Evolutionary conservation across 306 rosid genomes (phyloP).

Genomic region (Quercus bicolor): DNA sequence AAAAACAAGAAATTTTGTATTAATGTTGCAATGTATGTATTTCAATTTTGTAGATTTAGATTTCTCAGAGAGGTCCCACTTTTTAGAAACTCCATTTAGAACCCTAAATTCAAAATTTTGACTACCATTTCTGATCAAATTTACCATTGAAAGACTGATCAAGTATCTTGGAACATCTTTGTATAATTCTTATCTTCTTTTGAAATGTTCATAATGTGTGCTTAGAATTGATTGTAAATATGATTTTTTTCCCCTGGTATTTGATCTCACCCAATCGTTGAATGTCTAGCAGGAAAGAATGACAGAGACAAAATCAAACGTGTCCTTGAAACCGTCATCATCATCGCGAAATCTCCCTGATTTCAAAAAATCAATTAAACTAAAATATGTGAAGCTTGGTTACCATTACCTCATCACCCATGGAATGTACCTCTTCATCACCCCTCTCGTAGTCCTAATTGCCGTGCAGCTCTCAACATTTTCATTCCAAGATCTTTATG

Average conservation of each 20-base stretch:
- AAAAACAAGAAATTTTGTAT: neutral
- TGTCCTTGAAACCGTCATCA: slow-evolving; percentile 46
- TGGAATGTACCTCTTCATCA: slow-evolving; percentile 77
- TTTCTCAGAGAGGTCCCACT: neutral
- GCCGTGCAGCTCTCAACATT: slow-evolving; percentile 74
- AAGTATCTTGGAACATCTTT: neutral
- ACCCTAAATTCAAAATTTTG: neutral
- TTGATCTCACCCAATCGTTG: slow-evolving; percentile 11
- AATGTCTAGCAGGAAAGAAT: slow-evolving; percentile 46
- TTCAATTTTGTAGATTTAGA: neutral
- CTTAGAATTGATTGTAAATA: slow-evolving; percentile 5
- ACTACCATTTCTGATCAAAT: neutral
- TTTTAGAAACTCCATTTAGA: neutral
- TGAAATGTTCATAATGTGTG: neutral
- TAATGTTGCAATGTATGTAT: neutral
- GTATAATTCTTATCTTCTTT: neutral
- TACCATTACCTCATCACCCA: slow-evolving; percentile 84
- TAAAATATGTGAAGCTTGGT: slow-evolving; percentile 89
- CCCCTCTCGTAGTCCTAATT: slow-evolving; percentile 58
- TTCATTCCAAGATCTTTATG: slow-evolving; percentile 58
- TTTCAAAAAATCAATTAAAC: slow-evolving; percentile 72
- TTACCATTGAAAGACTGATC: neutral
- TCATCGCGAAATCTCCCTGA: slow-evolving; percentile 73
- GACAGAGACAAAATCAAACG: slow-evolving; percentile 45
- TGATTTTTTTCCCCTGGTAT: slow-evolving; percentile 1